phyloP scores from a whole-genome alignment of 108 stramenopile species.

The Parmales sp. region DNA sequence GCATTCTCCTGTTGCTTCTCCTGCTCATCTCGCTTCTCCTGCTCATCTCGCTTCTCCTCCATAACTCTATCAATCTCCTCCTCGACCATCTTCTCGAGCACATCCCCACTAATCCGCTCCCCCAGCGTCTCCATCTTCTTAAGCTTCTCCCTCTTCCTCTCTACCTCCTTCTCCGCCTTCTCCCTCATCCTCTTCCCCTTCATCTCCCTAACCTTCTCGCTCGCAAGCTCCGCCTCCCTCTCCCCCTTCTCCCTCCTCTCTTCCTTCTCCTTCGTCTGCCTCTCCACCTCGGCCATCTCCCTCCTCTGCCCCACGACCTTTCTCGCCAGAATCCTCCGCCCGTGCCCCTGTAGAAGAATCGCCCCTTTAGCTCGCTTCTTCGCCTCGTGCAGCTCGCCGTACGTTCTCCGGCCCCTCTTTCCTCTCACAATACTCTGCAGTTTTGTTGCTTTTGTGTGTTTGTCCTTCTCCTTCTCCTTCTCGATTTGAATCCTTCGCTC shows the following conservation, averaged over 20 bases:
- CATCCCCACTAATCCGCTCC: too few relatives aligned
- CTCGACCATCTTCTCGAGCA: too few relatives aligned
- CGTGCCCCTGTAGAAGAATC: background rate
- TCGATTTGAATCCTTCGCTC: background rate
- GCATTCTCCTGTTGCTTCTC: too few relatives aligned
- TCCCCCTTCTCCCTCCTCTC: background rate
- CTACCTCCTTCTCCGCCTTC: too few relatives aligned
- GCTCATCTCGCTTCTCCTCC: too few relatives aligned
- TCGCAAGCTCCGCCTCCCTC: background rate
- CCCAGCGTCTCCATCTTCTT: too few relatives aligned
- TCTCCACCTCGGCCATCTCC: background rate
- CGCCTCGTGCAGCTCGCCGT: background rate
- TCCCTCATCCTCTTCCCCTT: background rate
- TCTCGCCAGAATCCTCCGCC: background rate
- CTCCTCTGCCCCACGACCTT: background rate
- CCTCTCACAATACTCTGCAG: background rate
- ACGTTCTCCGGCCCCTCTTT: background rate
- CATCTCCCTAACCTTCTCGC: background rate
- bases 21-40: too few relatives aligned
- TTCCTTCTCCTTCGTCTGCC: background rate
- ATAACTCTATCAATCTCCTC: too few relatives aligned
- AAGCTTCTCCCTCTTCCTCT: too few relatives aligned
- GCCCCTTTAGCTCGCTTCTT: background rate
- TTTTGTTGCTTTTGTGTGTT: background rate
- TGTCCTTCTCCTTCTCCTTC: background rate